These are phyloP conservation scores for Biancaea sappan DNA, from an alignment of 306 rosid genomes.

Conservation along the genomic window DNA sequence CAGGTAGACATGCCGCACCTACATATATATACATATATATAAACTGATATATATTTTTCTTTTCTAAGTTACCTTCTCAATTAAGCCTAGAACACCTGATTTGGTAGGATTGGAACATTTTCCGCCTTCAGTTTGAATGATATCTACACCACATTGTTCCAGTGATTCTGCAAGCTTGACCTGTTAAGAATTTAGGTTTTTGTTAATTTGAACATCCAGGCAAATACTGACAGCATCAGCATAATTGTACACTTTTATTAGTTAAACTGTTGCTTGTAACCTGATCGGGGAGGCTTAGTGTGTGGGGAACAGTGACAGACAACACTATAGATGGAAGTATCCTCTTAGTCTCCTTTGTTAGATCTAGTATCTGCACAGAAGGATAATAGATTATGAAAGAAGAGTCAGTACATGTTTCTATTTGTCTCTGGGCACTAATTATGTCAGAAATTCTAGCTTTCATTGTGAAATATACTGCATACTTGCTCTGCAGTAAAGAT, in stretches of 20 bases:
- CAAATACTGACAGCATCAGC: background rate
- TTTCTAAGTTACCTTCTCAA: slow-evolving; percentile 72
- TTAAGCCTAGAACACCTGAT: slow-evolving; percentile 86
- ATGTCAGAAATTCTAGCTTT: slow-evolving; percentile 18
- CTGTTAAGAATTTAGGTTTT: slow-evolving; percentile 42
- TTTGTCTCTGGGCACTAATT: background rate
- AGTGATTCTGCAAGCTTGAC: slow-evolving; percentile 86
- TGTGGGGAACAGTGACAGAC: slow-evolving; percentile 95
- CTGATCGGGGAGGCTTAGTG: slow-evolving; percentile 93
- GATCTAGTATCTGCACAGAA: slow-evolving; percentile 62
- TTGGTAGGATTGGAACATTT: slow-evolving; percentile 79
- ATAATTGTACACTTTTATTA: background rate
- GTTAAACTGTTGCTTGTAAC: slow-evolving; percentile 42
- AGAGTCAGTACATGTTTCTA: background rate
- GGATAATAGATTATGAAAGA: background rate
- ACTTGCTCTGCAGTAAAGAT: slow-evolving; percentile 87
- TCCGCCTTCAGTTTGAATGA: slow-evolving; percentile 98
- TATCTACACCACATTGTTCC: slow-evolving; percentile 81
- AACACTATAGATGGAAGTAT: slow-evolving; percentile 73
- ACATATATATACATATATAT: background rate
- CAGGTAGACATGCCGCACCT: background rate
- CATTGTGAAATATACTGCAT: slow-evolving; percentile 19
- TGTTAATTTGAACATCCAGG: slow-evolving; percentile 18
- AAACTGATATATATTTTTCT: background rate
- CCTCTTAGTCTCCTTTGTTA: slow-evolving; percentile 77